Conservation (phyloP, 805 yeast genomes). For the Starmerella bombicola region DNA sequence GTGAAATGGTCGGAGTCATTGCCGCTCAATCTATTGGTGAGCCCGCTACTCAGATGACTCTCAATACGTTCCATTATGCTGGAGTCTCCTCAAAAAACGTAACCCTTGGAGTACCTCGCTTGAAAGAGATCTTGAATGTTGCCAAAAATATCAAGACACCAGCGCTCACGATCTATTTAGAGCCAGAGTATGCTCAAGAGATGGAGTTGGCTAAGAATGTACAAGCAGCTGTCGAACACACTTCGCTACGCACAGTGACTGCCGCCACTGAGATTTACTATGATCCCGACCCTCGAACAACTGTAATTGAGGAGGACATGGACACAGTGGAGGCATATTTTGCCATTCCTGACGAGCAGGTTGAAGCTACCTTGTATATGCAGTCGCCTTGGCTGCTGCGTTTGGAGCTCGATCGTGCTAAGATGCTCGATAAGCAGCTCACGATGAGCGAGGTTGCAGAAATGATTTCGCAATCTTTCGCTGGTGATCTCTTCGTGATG, state of each 20-base stretch:
- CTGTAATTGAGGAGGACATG: constrained; percentile 92
- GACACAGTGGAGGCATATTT: constrained; percentile 96
- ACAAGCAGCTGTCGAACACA: constrained; percentile 94
- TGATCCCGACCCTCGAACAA: constrained; percentile 94
- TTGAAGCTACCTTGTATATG: constrained; percentile 81
- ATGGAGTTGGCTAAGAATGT: constrained; percentile 89
- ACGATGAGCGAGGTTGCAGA: constrained; percentile 98
- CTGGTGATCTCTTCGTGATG: constrained; percentile 88
- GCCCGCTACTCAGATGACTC: constrained; percentile 96
- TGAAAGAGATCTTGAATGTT: constrained; percentile 93
- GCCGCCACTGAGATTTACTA: constrained; percentile 95
- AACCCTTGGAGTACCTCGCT: constrained; percentile 93
- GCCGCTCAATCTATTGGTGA: constrained; percentile 98
- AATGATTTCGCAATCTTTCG: constrained; percentile 81
- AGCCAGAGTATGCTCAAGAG: constrained; percentile 67
- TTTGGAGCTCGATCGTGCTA: constrained; percentile 93
- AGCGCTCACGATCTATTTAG: constrained; percentile 87
- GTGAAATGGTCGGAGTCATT: constrained; percentile 96
- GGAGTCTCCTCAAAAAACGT: constrained; percentile 96
- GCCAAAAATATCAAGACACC: constrained; percentile 99
- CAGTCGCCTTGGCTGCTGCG: constrained; percentile 98
- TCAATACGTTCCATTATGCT: constrained; percentile 94
- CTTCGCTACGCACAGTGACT: constrained; percentile 86
- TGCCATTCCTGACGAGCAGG: constrained; percentile 95
- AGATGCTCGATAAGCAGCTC: constrained; percentile 94